Evolutionary conservation across 1,139 yeast genomes (phyloP), one percentile per base, ranked within the genome.

Genomic region (Sugiyamaella grinbergsii): DNA sequence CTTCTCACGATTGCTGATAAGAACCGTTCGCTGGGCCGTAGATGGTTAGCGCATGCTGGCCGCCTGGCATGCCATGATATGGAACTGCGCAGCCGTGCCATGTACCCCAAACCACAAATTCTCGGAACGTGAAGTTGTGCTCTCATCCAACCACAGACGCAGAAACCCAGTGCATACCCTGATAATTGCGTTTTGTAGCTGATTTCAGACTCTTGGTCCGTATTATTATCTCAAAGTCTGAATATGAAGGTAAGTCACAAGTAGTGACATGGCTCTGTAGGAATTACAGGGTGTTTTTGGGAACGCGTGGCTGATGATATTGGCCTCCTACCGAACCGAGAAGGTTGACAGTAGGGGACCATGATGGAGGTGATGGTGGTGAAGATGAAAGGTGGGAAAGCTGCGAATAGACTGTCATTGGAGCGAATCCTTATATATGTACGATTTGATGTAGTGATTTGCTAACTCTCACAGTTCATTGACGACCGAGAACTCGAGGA

Each of bases 401-500:
- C n/a, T n/a, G n/a, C n/a, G n/a, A n/a, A n/a, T n/a, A n/a, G n/a
- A n/a, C n/a, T n/a, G n/a, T n/a, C n/a, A n/a, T n/a, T n/a, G n/a
- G n/a, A n/a, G n/a, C n/a, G n/a, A n/a, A n/a, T n/a, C n/a, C n/a
- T n/a, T n/a, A n/a, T n/a, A n/a, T n/a, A n/a, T n/a, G n/a, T n/a
- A n/a, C n/a, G n/a, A n/a, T n/a, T n/a, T n/a, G n/a, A n/a, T n/a
- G n/a, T n/a, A n/a, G n/a, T n/a, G n/a, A n/a, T n/a, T n/a, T n/a
- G n/a, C n/a, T n/a, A n/a, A n/a, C n/a, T n/a, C n/a, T n/a, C n/a
- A 19, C 55, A 91, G 93, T 93, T 88, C 70, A 83, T 93, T 55
- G 98, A 93, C 67, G 95, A 85, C 62, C 85, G 89, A 32, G 97
- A 91, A 63, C 82, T 93, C 24, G 96, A 90, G 67, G 77, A 85